Conservation (phyloP, 1,139 yeast species). For the Arxiozyma heterogenica region DNA sequence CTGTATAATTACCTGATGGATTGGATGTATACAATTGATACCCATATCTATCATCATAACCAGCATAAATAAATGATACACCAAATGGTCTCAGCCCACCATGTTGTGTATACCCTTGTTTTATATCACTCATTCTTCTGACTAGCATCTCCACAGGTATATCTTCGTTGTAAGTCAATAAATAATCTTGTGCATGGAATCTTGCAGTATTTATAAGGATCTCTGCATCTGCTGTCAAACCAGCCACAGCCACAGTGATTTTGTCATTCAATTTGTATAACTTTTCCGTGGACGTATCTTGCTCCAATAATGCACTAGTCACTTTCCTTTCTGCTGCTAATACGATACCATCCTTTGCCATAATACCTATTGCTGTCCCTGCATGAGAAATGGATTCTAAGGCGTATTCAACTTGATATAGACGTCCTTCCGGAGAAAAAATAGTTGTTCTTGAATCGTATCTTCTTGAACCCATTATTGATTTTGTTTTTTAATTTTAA, state of each 20-base stretch:
- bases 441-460: constrained; percentile 97
- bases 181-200: constrained; percentile 70
- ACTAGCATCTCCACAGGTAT: constrained; percentile 89
- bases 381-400: constrained; percentile 96
- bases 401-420: constrained; percentile 95
- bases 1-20: constrained; percentile 95
- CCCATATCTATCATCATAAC: constrained; percentile 82
- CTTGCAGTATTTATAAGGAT: constrained; percentile 87
- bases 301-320: constrained; percentile 83
- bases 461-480: constrained; percentile 55
- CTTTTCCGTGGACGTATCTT: constrained; percentile 89
- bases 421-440: constrained; percentile 96
- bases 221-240: constrained; percentile 95
- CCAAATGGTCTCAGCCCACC: constrained; percentile 99
- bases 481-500: too few relatives aligned
- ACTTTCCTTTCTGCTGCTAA: constrained; percentile 95
- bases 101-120: constrained; percentile 97
- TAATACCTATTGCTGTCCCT: constrained; percentile 93
- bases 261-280: constrained; percentile 76
- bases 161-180: constrained; percentile 79
- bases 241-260: constrained; percentile 93
- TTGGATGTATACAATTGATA: constrained; percentile 91
- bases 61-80: constrained; percentile 92
- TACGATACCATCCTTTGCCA: constrained; percentile 88
- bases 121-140: constrained; percentile 80